Conservation (phyloP, 164 flowering plant genomes). For the grape (Vitis vinifera) region DNA sequence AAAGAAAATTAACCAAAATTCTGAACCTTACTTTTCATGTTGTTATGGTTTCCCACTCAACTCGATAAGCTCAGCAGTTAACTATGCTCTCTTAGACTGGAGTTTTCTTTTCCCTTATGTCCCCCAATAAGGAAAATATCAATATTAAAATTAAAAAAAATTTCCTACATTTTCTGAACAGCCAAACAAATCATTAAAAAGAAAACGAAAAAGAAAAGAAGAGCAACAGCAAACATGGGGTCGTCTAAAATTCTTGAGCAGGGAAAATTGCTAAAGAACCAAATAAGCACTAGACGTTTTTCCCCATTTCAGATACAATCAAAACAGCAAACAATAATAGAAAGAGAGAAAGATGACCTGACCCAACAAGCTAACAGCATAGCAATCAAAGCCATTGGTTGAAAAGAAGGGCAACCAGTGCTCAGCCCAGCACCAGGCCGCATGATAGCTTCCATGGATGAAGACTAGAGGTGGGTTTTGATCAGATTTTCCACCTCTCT, state of each 20-base stretch:
- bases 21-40: too few species aligned
- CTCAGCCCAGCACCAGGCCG: conserved; percentile 98
- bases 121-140: too few species aligned
- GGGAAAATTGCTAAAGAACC: too few species aligned
- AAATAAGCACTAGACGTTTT: too few species aligned
- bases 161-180: neutral
- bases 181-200: neutral
- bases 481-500: neutral
- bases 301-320: too few species aligned
- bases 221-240: neutral
- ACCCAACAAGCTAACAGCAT: conserved; percentile 82
- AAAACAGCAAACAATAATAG: neutral
- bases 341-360: conserved; percentile 50
- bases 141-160: too few species aligned
- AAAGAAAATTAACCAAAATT: too few species aligned
- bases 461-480: conserved; percentile 67
- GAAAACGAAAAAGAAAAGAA: neutral
- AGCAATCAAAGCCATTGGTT: conserved; percentile 62
- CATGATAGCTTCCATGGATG: conserved; percentile 92
- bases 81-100: too few species aligned
- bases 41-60: too few species aligned
- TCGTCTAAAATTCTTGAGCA: too few species aligned
- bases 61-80: too few species aligned
- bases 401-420: conserved; percentile 91
- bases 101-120: too few species aligned